These are phyloP conservation scores for Taphrina deformans DNA, from an alignment of 1,139 yeast genomes.

Conservation along the genomic window DNA sequence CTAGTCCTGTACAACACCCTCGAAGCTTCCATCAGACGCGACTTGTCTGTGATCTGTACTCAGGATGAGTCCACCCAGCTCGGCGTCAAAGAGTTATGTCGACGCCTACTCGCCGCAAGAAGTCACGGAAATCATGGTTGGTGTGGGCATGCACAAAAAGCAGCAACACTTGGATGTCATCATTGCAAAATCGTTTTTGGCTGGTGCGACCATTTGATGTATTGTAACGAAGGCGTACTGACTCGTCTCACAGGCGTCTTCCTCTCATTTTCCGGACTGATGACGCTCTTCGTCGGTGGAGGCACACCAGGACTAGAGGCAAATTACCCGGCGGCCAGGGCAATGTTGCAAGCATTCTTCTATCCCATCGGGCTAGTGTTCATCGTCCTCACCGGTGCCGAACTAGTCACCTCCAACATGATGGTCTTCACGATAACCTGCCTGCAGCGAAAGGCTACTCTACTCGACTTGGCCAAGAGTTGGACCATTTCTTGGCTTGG, in stretches of 20 bases:
- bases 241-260: slow-evolving; percentile 55
- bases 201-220: no score
- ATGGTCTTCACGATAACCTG: slow-evolving; percentile 37
- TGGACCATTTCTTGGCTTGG: slow-evolving; percentile 37
- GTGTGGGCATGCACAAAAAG: slow-evolving; percentile 37
- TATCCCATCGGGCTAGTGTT: slow-evolving; percentile 39
- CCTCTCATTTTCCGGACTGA: slow-evolving; percentile 72
- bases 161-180: slow-evolving; percentile 37
- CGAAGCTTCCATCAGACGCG: no score
- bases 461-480: slow-evolving; percentile 31
- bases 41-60: no score
- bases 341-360: slow-evolving; percentile 37
- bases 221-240: no score
- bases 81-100: not conserved
- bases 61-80: not conserved
- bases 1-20: no score
- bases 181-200: slow-evolving; percentile 50
- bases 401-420: slow-evolving; percentile 39
- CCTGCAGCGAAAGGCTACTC: slow-evolving; percentile 36
- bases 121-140: slow-evolving; percentile 37
- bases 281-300: slow-evolving; percentile 59
- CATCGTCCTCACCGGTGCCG: slow-evolving; percentile 39
- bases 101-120: slow-evolving; percentile 36
- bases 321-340: slow-evolving; percentile 57
- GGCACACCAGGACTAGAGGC: slow-evolving; percentile 51